Conservation (phyloP, 495 filamentous ascomycete genomes). For the Lasiosphaeria ovina region DNA sequence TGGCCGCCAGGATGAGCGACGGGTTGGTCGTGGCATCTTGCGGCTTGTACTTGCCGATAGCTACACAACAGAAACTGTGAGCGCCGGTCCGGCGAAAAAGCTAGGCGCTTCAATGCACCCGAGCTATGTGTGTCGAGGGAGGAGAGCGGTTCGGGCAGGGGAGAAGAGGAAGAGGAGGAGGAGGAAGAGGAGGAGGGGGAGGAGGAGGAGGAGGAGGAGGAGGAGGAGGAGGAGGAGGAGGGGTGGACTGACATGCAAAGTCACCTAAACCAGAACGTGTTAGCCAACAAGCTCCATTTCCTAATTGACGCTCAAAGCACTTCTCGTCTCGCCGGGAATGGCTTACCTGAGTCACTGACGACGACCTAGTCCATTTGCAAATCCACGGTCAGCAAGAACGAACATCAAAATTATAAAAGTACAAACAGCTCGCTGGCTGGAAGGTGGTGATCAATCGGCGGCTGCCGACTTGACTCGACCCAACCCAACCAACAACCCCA, state of each 20-base stretch:
- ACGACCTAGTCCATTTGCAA: constrained; percentile 60
- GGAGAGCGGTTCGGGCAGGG: not conserved
- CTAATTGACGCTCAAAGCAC: not conserved
- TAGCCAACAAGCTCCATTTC: not conserved
- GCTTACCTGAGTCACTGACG: constrained; percentile 93
- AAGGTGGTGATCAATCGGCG: constrained; percentile 1
- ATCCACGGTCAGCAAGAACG: constrained; percentile 27
- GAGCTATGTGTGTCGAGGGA: too few relatives aligned
- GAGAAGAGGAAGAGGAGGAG: constrained; percentile 1
- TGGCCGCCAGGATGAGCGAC: constrained; percentile 93
- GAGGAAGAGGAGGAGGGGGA: not conserved
- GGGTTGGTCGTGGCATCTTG: constrained; percentile 99
- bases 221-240: constrained; percentile 3
- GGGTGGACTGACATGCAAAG: constrained; percentile 66
- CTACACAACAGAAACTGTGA: constrained; percentile 48
- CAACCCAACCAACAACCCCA: not conserved
- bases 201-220: constrained; percentile 7
- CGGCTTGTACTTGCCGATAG: constrained; percentile 99
- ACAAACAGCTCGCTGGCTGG: not conserved
- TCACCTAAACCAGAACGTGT: constrained; percentile 55
- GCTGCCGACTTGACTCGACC: constrained; percentile 7
- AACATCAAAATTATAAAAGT: not conserved
- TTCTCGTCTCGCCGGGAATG: not conserved
- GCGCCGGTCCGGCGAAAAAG: too few relatives aligned
- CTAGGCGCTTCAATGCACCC: too few relatives aligned